Conservation (phyloP, 2,329 filamentous ascomycete genomes). For the Ceratocystis alfenasii region DNA sequence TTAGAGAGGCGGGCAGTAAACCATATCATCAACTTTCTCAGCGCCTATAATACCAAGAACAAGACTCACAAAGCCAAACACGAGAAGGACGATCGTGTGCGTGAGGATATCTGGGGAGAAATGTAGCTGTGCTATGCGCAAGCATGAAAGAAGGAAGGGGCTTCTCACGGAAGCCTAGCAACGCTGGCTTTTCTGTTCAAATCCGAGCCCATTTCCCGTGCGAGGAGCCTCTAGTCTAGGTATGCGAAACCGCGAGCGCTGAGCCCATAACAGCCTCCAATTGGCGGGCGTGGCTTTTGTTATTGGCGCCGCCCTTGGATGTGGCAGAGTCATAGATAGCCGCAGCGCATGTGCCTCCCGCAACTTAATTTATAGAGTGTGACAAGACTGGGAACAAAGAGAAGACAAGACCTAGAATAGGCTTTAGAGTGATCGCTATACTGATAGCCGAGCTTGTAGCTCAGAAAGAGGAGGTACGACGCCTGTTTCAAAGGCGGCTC, state of each 20-base stretch:
- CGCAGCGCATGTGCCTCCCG: conserved; percentile 29
- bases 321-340: conserved; percentile 30
- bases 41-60: conserved; percentile 29
- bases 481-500: conserved; percentile 24
- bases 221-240: conserved; percentile 30
- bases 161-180: conserved; percentile 31
- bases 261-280: conserved; percentile 37
- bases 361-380: conserved; percentile 33
- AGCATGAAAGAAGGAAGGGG: neutral
- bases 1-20: too few species aligned
- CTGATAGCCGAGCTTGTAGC: conserved; percentile 39
- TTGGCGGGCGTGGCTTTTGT: conserved; percentile 40
- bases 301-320: conserved; percentile 35
- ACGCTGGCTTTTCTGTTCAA: conserved; percentile 40
- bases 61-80: conserved; percentile 32
- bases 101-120: conserved; percentile 28
- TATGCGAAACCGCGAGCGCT: conserved; percentile 31
- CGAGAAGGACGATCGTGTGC: conserved; percentile 31
- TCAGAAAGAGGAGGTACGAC: conserved; percentile 40
- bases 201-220: conserved; percentile 39
- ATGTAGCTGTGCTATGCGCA: neutral
- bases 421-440: conserved; percentile 32
- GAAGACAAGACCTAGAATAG: conserved; percentile 25
- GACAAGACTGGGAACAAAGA: conserved; percentile 25
- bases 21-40: neutral